Percentiles rank a stretch among this genome's conserved stretches.
Conservation (phyloP, 208 protist genomes). For the Crithidia bombi region DNA sequence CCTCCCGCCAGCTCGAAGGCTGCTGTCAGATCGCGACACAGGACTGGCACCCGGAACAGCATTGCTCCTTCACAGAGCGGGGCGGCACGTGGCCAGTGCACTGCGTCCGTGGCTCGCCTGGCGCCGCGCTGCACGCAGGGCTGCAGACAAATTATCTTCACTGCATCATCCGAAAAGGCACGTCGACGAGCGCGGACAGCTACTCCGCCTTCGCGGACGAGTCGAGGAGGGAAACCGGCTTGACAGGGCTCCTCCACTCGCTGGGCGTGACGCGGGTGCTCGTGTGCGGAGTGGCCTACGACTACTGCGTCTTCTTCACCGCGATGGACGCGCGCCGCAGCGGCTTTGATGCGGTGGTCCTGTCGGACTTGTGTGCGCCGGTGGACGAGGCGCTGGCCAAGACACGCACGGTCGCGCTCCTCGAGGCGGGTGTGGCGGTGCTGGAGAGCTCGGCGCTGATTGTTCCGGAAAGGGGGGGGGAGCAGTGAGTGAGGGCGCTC, state of each 20-base stretch:
- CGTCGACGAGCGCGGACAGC: slow-evolving; percentile 38
- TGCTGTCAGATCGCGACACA: slow-evolving; percentile 49
- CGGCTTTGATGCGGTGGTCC: slow-evolving; percentile 56
- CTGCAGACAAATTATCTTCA: slow-evolving; percentile 30
- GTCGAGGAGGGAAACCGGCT: slow-evolving; percentile 34
- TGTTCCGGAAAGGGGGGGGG: not conserved
- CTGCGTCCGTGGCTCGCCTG: slow-evolving; percentile 51
- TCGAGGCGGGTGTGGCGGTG: slow-evolving; percentile 4
- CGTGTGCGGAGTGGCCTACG: slow-evolving; percentile 65
- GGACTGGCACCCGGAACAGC: slow-evolving; percentile 72
- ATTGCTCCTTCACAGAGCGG: slow-evolving; percentile 60
- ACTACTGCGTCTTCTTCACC: slow-evolving; percentile 76
- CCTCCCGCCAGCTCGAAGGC: slow-evolving; percentile 31
- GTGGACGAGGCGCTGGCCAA: slow-evolving; percentile 26
- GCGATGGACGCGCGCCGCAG: slow-evolving; percentile 47
- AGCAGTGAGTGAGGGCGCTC: too few relatives aligned
- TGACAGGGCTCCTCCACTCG: slow-evolving; percentile 43
- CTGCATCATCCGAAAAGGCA: slow-evolving; percentile 50
- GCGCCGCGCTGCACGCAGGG: slow-evolving; percentile 45
- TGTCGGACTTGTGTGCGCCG: slow-evolving; percentile 52
- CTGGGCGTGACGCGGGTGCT: slow-evolving; percentile 62
- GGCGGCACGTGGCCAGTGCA: slow-evolving; percentile 65
- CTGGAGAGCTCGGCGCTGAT: not conserved
- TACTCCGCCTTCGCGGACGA: slow-evolving; percentile 75
- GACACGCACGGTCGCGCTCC: slow-evolving; percentile 11